Evolutionary conservation across 2,329 filamentous ascomycete genomes (phyloP).

Genomic region (Lecanicillium sp.): DNA sequence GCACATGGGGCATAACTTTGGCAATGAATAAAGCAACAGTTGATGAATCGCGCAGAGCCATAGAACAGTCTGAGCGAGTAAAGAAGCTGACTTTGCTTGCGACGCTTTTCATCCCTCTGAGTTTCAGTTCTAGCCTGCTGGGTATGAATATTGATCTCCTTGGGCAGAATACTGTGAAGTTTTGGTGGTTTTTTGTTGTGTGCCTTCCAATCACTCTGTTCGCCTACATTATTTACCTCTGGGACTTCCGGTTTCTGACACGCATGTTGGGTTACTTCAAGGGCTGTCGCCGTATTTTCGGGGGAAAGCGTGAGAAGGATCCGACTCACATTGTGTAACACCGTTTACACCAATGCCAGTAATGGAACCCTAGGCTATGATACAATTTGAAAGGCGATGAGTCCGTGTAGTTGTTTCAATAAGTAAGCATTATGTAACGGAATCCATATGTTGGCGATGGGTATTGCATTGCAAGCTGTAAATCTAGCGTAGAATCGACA

Average conservation of each 20-base stretch:
- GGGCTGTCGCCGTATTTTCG: too few species aligned
- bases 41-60: conserved; percentile 14
- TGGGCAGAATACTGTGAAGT: conserved; percentile 6
- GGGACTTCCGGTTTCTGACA: conserved; percentile 1
- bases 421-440: too few species aligned
- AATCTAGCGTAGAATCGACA: too few species aligned
- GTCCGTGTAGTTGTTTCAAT: too few species aligned
- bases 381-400: too few species aligned
- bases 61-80: conserved; percentile 14
- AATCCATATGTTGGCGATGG: too few species aligned
- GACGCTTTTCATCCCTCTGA: conserved; percentile 13
- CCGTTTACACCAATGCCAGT: too few species aligned
- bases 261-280: too few species aligned
- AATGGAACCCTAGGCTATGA: too few species aligned
- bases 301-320: too few species aligned
- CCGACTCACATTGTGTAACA: too few species aligned
- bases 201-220: conserved; percentile 12
- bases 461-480: too few species aligned
- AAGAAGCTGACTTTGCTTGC: conserved; percentile 15
- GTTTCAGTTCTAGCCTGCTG: conserved; percentile 12
- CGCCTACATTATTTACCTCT: conserved; percentile 8
- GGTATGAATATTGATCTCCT: conserved; percentile 15
- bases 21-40: conserved; percentile 14
- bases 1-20: conserved; percentile 12
- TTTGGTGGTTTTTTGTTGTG: conserved; percentile 15